phyloP scores from a whole-genome alignment of 1,139 yeast genomes.

The Yamadazyma spencermartinsiae region DNA sequence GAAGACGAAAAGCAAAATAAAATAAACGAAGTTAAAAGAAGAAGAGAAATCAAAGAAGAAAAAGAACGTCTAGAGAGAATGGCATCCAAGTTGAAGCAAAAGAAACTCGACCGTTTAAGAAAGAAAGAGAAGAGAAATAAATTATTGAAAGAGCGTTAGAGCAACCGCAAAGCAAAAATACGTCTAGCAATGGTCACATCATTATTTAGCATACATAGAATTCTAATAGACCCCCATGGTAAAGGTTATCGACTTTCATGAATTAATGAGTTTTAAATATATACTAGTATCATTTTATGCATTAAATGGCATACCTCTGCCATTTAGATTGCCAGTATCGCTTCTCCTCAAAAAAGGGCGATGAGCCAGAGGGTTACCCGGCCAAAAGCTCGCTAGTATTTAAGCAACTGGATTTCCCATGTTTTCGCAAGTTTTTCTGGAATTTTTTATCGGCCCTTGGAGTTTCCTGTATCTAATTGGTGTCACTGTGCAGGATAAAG shows the following conservation, averaged over 20 bases:
- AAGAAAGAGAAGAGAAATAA: slow-evolving; percentile 83
- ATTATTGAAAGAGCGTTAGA: slow-evolving; percentile 65
- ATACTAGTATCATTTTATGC: background rate
- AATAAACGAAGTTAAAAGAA: slow-evolving; percentile 57
- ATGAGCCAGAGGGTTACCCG: slow-evolving; percentile 8
- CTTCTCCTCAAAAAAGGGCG: background rate
- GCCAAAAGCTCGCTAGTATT: slow-evolving; percentile 8
- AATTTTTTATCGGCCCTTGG: slow-evolving; percentile 3
- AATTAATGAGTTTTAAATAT: background rate
- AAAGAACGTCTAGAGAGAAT: slow-evolving; percentile 70
- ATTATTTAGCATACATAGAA: no score
- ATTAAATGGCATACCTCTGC: background rate
- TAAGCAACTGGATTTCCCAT: slow-evolving; percentile 12
- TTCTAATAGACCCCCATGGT: no score
- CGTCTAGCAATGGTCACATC: no score
- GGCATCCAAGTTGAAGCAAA: slow-evolving; percentile 74
- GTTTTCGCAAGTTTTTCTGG: slow-evolving; percentile 1
- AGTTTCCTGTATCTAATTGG: background rate
- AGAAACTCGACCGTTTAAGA: slow-evolving; percentile 75
- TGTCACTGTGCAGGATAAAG: background rate
- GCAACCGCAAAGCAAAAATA: background rate
- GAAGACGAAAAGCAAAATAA: slow-evolving; percentile 50
- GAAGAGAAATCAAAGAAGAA: slow-evolving; percentile 70
- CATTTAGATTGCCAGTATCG: background rate
- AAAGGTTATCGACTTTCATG: no score